Conservation (phyloP, 148 eudicot species). For the Rhododendron ovatum region DNA sequence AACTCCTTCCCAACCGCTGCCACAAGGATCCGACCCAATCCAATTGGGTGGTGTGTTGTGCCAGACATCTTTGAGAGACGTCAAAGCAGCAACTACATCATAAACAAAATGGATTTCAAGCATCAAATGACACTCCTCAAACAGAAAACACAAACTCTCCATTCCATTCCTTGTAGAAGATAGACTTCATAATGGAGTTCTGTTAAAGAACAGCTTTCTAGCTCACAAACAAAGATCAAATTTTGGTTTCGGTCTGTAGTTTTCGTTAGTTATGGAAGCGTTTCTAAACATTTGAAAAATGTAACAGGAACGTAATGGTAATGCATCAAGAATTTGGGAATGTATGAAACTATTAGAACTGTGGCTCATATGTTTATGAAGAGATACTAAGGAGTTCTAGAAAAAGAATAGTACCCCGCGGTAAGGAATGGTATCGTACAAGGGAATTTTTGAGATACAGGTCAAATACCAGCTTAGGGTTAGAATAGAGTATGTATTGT, state of each 20-base stretch:
- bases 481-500: too few species aligned
- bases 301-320: neutral
- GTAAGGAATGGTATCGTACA: too few species aligned
- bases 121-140: neutral
- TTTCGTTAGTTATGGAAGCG: neutral
- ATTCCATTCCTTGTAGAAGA: too few species aligned
- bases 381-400: too few species aligned
- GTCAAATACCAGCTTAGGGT: too few species aligned
- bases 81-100: conserved; percentile 41
- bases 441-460: too few species aligned
- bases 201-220: too few species aligned
- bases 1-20: conserved; percentile 65
- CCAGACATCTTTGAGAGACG: conserved; percentile 39
- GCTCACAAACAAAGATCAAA: neutral
- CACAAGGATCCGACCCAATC: conserved; percentile 63
- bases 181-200: too few species aligned
- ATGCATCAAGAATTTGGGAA: neutral
- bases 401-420: too few species aligned
- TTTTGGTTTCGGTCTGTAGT: neutral
- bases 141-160: neutral
- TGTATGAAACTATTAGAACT: neutral
- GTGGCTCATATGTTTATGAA: too few species aligned
- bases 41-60: conserved; percentile 55
- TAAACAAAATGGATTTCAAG: neutral
- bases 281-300: neutral